Percentiles rank a stretch among this genome's conserved stretches.
phyloP scores from a whole-genome alignment of 768 basidiomycete genomes.

The Pleurotus pulmonarius region DNA sequence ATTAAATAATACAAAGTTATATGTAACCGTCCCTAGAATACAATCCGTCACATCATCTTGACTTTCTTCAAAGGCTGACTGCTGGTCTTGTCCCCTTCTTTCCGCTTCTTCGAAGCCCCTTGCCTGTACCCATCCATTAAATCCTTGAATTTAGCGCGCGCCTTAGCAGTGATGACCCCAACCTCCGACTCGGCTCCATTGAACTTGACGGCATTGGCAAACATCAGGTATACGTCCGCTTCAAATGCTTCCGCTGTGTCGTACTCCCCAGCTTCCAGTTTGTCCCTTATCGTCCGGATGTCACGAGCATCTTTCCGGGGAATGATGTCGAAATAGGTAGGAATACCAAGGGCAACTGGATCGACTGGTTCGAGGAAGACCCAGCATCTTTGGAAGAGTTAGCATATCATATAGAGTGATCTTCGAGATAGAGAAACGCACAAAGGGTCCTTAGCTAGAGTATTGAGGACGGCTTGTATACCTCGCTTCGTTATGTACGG shows the following conservation, averaged over 20 bases:
- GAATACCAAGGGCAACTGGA: slow-evolving; percentile 76
- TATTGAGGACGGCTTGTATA: slow-evolving; percentile 65
- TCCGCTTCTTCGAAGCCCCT: slow-evolving; percentile 62
- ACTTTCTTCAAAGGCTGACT: slow-evolving; percentile 67
- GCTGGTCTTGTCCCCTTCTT: slow-evolving; percentile 64
- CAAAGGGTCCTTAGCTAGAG: slow-evolving; percentile 66
- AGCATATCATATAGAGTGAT: neutral
- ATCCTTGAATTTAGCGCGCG: slow-evolving; percentile 52
- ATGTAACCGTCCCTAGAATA: slow-evolving; percentile 15
- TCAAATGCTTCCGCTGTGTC: slow-evolving; percentile 74
- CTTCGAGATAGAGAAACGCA: slow-evolving; percentile 27
- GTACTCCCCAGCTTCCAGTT: slow-evolving; percentile 81
- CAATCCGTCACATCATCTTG: slow-evolving; percentile 47
- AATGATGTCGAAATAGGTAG: slow-evolving; percentile 85
- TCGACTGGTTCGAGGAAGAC: slow-evolving; percentile 88
- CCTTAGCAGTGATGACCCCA: slow-evolving; percentile 51
- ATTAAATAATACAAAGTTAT: slow-evolving; percentile 8
- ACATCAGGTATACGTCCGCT: slow-evolving; percentile 84
- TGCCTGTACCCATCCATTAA: slow-evolving; percentile 46
- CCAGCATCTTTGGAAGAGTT: slow-evolving; percentile 49
- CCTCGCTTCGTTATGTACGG: slow-evolving; percentile 77
- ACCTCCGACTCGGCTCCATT: slow-evolving; percentile 82
- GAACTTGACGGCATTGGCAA: slow-evolving; percentile 84
- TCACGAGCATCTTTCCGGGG: slow-evolving; percentile 85
- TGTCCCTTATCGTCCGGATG: slow-evolving; percentile 73